phyloP scores from a whole-genome alignment of 2,329 filamentous ascomycete species.

The Thielaviopsis populi region DNA sequence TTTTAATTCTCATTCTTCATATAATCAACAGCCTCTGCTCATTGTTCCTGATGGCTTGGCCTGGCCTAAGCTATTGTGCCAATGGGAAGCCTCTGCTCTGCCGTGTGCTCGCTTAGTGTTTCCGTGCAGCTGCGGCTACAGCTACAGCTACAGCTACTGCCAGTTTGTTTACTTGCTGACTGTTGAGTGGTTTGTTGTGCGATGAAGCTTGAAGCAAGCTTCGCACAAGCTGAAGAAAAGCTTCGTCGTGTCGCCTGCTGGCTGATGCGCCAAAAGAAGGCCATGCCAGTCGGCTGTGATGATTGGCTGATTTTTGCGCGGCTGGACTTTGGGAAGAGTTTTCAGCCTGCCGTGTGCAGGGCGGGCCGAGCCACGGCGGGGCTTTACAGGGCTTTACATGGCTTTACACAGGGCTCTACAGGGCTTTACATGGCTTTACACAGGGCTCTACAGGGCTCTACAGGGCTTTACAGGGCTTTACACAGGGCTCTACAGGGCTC shows the following conservation, averaged over 20 bases:
- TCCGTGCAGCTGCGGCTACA: not conserved
- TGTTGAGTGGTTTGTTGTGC: not conserved
- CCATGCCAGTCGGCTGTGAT: too few relatives aligned
- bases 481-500: not conserved
- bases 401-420: not conserved
- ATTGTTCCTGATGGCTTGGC: not conserved
- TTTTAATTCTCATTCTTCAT: not conserved
- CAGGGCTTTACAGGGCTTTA: not conserved
- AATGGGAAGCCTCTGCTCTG: not conserved
- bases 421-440: not conserved
- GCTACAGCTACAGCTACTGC: too few relatives aligned
- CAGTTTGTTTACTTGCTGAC: not conserved
- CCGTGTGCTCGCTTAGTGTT: not conserved
- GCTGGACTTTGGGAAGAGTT: not conserved
- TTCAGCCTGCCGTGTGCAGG: too few relatives aligned
- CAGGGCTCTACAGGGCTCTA: not conserved
- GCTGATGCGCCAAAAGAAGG: not conserved
- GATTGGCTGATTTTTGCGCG: not conserved
- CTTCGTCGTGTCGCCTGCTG: not conserved
- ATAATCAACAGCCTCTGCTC: constrained; percentile 1
- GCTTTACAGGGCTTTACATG: not conserved
- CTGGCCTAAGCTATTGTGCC: not conserved
- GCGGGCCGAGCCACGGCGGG: not conserved
- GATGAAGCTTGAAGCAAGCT: not conserved
- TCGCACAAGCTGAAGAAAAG: not conserved